A percentile compares a stretch with the other conserved stretches of the same genome.
Evolutionary conservation across 257 asterid genomes (phyloP).

Genomic region (Gentiana macrophylla): DNA sequence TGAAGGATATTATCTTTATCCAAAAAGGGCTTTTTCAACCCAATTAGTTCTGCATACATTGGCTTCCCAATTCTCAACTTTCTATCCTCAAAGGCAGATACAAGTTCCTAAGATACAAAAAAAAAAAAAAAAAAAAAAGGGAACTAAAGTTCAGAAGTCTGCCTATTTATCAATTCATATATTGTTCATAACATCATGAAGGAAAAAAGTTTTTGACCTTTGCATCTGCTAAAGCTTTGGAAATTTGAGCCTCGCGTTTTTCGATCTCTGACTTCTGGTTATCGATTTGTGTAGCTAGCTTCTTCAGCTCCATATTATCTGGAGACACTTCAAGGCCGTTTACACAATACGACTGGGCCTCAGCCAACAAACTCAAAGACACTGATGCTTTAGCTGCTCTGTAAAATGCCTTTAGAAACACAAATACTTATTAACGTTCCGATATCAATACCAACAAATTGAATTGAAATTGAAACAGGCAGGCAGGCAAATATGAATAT

Average conservation of each 20-base stretch:
- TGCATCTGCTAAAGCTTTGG: slow-evolving; percentile 53
- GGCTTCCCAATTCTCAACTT: slow-evolving; percentile 61
- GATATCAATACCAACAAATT: background rate
- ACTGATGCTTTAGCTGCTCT: slow-evolving; percentile 81
- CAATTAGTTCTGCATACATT: slow-evolving; percentile 83
- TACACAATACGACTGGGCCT: slow-evolving; percentile 55
- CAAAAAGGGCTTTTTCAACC: slow-evolving; percentile 56
- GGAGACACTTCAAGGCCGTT: slow-evolving; percentile 69
- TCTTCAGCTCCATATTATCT: slow-evolving; percentile 61
- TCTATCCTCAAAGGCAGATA: slow-evolving; percentile 67
- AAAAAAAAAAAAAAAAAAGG: background rate
- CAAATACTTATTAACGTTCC: background rate
- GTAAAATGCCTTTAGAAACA: slow-evolving; percentile 51
- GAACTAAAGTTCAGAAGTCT: slow-evolving; percentile 14
- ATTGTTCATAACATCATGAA: slow-evolving; percentile 7
- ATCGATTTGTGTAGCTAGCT: slow-evolving; percentile 56
- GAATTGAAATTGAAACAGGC: background rate
- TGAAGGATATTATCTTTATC: slow-evolving; percentile 72
- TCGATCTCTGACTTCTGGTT: slow-evolving; percentile 31
- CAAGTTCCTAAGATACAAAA: slow-evolving; percentile 34
- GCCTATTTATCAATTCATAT: background rate
- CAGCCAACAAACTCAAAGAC: slow-evolving; percentile 59
- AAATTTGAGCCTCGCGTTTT: slow-evolving; percentile 41
- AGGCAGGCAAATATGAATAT: background rate
- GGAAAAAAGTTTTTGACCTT: slow-evolving; percentile 37